phyloP scores from a whole-genome alignment of 441 rosid genomes.

The Populus hybrid region DNA sequence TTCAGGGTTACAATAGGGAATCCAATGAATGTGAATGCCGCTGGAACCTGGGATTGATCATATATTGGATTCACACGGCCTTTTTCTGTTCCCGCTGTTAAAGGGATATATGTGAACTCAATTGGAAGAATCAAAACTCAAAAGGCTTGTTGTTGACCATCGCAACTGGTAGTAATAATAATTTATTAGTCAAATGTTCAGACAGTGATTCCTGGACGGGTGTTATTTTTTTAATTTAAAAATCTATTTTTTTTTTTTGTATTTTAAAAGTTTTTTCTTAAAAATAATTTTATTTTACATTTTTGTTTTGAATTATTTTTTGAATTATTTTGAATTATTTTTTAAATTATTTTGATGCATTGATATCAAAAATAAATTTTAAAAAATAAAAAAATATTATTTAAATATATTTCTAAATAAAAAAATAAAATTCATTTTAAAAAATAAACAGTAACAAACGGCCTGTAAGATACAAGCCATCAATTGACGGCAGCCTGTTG shows the following conservation, averaged over 20 bases:
- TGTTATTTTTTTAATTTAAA: too few species aligned
- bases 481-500: too few species aligned
- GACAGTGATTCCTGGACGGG: not conserved
- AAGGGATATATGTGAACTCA: not conserved
- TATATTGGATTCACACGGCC: not conserved
- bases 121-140: not conserved
- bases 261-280: too few species aligned
- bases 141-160: not conserved
- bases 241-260: too few species aligned
- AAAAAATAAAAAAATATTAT: too few species aligned
- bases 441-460: not conserved
- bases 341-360: too few species aligned
- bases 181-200: not conserved
- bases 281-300: too few species aligned
- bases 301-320: too few species aligned
- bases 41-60: not conserved
- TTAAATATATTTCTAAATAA: not conserved
- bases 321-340: too few species aligned
- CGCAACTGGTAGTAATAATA: not conserved
- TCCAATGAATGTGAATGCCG: constrained; percentile 2
- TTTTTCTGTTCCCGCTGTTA: not conserved
- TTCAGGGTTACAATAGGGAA: not conserved
- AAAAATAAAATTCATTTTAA: not conserved
- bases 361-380: too few species aligned
- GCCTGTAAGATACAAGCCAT: constrained; percentile 3